Evolutionary conservation across 78 protist genomes (phyloP).

Genomic region (Dictyostelium purpureum): DNA sequence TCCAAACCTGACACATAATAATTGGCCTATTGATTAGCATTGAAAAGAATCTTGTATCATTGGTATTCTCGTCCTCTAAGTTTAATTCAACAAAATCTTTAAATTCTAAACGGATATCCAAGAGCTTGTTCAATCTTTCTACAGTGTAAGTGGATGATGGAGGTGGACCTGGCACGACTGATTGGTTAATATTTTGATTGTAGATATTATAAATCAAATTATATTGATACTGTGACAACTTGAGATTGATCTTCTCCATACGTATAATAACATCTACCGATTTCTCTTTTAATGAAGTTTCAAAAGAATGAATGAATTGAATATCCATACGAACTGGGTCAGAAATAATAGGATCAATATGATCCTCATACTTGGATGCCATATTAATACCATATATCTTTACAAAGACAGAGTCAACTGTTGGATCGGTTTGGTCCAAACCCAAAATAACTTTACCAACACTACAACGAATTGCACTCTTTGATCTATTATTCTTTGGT

Average conservation of each 20-base stretch:
- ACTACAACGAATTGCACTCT: slow-evolving; percentile 6
- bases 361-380: not conserved
- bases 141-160: not conserved
- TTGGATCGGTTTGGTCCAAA: slow-evolving; percentile 53
- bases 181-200: slow-evolving; percentile 40
- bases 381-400: slow-evolving; percentile 16
- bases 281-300: slow-evolving; percentile 8
- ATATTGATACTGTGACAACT: slow-evolving; percentile 55
- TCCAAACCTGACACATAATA: not conserved
- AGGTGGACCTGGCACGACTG: slow-evolving; percentile 2
- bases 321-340: slow-evolving; percentile 44
- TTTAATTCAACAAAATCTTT: slow-evolving; percentile 2
- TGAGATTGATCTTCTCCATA: not conserved
- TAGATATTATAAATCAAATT: slow-evolving; percentile 23
- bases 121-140: not conserved
- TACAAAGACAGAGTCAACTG: not conserved
- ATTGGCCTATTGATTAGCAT: slow-evolving; percentile 1
- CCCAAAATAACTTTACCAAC: slow-evolving; percentile 7
- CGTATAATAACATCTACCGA: not conserved
- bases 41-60: slow-evolving; percentile 32
- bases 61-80: slow-evolving; percentile 37
- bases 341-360: slow-evolving; percentile 20
- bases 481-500: slow-evolving; percentile 62
- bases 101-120: not conserved
- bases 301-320: not conserved